Conservation (phyloP, 2,329 filamentous ascomycete genomes). For the Nemania sp. region DNA sequence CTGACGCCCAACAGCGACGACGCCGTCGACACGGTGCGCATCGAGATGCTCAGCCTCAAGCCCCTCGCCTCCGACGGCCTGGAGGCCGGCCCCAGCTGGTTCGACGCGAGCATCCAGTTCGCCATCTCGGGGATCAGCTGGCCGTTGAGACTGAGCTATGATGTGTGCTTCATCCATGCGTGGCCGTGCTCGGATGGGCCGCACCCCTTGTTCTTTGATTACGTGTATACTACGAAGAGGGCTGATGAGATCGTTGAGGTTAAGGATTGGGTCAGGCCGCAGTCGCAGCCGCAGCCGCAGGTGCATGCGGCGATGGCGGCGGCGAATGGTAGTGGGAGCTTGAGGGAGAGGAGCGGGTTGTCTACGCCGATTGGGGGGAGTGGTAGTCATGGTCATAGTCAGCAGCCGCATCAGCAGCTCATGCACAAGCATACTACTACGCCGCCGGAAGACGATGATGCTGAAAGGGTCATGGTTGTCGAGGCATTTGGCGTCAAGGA, state of each 20-base stretch:
- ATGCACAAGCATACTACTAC: conserved; percentile 36
- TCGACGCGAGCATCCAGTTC: conserved; percentile 72
- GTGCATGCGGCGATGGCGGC: background rate
- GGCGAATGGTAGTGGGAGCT: conserved; percentile 36
- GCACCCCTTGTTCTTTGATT: conserved; percentile 80
- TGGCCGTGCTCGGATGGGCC: conserved; percentile 74
- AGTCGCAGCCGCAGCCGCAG: conserved; percentile 15
- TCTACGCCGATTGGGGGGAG: conserved; percentile 45
- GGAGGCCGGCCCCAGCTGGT: conserved; percentile 58
- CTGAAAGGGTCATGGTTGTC: conserved; percentile 76
- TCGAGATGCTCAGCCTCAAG: conserved; percentile 74
- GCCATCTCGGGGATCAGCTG: conserved; percentile 73
- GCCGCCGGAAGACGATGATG: conserved; percentile 59
- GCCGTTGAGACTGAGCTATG: conserved; percentile 71
- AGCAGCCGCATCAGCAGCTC: conserved; percentile 11
- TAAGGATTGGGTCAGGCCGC: conserved; percentile 70
- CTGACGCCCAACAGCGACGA: conserved; percentile 68
- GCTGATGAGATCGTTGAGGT: conserved; percentile 75
- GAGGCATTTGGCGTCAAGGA: conserved; percentile 79
- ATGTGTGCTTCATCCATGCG: conserved; percentile 74
- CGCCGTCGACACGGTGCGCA: conserved; percentile 73
- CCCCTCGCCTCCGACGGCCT: conserved; percentile 52
- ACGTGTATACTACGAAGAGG: conserved; percentile 68
- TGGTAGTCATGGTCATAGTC: conserved; percentile 32
- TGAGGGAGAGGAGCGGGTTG: conserved; percentile 40